Evolutionary conservation across 768 basidiomycete genomes (phyloP).

Genomic region (Candolleomyces eurysporus): DNA sequence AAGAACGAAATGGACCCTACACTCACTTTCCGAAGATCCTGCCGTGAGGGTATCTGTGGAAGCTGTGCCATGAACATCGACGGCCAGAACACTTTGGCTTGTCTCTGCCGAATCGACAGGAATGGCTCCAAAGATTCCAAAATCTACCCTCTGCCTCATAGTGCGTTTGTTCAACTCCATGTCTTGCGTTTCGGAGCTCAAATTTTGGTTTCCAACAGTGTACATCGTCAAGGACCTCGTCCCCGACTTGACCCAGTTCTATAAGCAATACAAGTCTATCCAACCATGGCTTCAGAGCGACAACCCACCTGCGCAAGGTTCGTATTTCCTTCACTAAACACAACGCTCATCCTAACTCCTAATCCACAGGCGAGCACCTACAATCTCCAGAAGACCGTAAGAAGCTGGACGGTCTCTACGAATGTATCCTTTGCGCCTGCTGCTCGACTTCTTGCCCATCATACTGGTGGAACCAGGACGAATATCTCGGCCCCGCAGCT

Average conservation of each 20-base stretch:
- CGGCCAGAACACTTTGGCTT: slow-evolving; percentile 96
- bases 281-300: slow-evolving; percentile 95
- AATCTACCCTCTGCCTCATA: slow-evolving; percentile 97
- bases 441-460: slow-evolving; percentile 97
- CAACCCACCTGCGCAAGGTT: slow-evolving; percentile 73
- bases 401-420: slow-evolving; percentile 97
- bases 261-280: slow-evolving; percentile 99
- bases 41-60: slow-evolving; percentile 95
- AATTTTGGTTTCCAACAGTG: slow-evolving; percentile 51
- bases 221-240: slow-evolving; percentile 99
- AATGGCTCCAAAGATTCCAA: slow-evolving; percentile 69
- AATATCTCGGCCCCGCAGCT: slow-evolving; percentile 96
- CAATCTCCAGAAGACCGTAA: slow-evolving; percentile 89
- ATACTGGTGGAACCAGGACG: slow-evolving; percentile 99
- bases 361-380: slow-evolving; percentile 64
- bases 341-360: background rate
- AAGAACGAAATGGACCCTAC: slow-evolving; percentile 99
- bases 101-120: slow-evolving; percentile 92
- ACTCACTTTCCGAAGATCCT: slow-evolving; percentile 91
- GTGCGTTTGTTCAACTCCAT: slow-evolving; percentile 46
- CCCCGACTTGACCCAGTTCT: slow-evolving; percentile 86
- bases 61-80: slow-evolving; percentile 99
- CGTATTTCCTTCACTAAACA: background rate
- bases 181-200: background rate
- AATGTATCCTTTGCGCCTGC: slow-evolving; percentile 96